A percentile compares a stretch with the other conserved stretches of the same genome.
phyloP scores from a whole-genome alignment of 1,284 basidiomycete genomes.

The Pseudozyma thailandica region DNA sequence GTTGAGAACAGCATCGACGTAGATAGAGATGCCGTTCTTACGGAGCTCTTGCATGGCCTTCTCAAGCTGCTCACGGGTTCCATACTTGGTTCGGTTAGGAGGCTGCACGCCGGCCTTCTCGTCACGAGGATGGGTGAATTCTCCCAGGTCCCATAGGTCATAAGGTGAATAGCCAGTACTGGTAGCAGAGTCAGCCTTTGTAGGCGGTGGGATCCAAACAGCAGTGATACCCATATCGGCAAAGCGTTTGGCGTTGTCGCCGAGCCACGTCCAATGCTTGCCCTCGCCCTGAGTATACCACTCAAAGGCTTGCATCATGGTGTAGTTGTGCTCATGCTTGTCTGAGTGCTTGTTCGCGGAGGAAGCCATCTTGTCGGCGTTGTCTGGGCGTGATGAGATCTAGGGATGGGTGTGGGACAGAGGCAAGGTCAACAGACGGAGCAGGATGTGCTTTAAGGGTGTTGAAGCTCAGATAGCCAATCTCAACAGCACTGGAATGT shows the following conservation, averaged over 20 bases:
- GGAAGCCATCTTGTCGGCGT: slow-evolving; percentile 40
- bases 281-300: slow-evolving; percentile 71
- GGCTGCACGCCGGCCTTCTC: slow-evolving; percentile 70
- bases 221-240: slow-evolving; percentile 84
- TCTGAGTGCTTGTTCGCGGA: slow-evolving; percentile 53
- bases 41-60: slow-evolving; percentile 73
- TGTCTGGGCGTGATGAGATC: neutral
- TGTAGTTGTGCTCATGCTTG: slow-evolving; percentile 53
- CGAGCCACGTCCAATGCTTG: slow-evolving; percentile 83
- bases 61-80: slow-evolving; percentile 83
- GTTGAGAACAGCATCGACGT: slow-evolving; percentile 72
- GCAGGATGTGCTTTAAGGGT: neutral
- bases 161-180: slow-evolving; percentile 70
- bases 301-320: slow-evolving; percentile 58
- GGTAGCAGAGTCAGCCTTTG: slow-evolving; percentile 68
- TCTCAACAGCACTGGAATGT: no score
- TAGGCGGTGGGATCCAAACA: slow-evolving; percentile 73
- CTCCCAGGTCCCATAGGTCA: slow-evolving; percentile 75
- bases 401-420: neutral
- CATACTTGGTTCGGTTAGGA: slow-evolving; percentile 82
- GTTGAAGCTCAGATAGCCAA: no score
- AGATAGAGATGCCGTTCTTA: slow-evolving; percentile 68
- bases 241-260: slow-evolving; percentile 77
- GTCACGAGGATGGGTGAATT: slow-evolving; percentile 81
- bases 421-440: neutral